A percentile compares a stretch with the other conserved stretches of the same genome.
These are phyloP conservation scores for Adansonia grandidieri DNA, from an alignment of 441 rosid genomes.

Conservation along the genomic window DNA sequence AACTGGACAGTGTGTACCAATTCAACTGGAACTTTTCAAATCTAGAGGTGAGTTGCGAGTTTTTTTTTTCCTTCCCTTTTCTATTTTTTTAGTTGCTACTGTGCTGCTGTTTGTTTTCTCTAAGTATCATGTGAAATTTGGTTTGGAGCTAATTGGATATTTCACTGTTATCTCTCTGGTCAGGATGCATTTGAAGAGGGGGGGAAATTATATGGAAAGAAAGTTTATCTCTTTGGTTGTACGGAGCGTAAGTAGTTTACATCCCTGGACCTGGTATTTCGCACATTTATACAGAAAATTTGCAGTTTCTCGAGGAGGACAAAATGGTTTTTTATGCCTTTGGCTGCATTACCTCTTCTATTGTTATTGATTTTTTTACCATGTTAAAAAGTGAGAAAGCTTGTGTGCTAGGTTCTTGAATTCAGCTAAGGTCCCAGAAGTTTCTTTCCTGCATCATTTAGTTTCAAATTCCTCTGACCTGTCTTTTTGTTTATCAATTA, in stretches of 20 bases:
- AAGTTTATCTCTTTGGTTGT: constrained; percentile 82
- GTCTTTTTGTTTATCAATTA: not conserved
- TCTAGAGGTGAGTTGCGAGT: constrained; percentile 70
- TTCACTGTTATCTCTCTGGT: constrained; percentile 25
- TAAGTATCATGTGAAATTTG: not conserved
- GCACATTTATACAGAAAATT: not conserved
- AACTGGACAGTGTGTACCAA: constrained; percentile 69
- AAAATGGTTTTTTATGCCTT: not conserved
- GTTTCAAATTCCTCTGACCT: not conserved
- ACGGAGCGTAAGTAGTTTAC: constrained; percentile 79
- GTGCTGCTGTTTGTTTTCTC: not conserved
- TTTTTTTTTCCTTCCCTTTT: constrained; percentile 10
- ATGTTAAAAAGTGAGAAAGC: not conserved
- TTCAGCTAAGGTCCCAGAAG: not conserved
- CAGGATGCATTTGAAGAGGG: constrained; percentile 96
- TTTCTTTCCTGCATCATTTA: not conserved
- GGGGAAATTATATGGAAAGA: constrained; percentile 74
- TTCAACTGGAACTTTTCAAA: constrained; percentile 84
- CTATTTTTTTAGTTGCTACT: not conserved
- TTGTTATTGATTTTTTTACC: not conserved
- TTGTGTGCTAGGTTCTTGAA: not conserved
- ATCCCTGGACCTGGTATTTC: constrained; percentile 3
- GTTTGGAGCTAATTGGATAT: constrained; percentile 3
- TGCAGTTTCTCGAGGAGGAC: not conserved
- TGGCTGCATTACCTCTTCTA: not conserved